phyloP scores from a whole-genome alignment of 1,139 yeast species.

The Taiozyma onychis region DNA sequence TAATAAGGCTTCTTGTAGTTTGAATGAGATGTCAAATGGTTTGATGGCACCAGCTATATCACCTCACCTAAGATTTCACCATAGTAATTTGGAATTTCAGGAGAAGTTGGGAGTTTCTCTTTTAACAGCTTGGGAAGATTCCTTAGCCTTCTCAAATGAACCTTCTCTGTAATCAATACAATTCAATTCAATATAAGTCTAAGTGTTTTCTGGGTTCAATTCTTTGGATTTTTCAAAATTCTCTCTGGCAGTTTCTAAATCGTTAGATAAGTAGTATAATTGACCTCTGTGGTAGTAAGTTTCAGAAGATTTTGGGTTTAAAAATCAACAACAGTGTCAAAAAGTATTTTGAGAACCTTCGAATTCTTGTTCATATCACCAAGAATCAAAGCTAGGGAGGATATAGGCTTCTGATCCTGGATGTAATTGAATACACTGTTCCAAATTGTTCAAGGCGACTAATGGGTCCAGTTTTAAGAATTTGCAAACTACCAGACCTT shows the following conservation, averaged over 20 bases:
- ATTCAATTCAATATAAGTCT: conserved; percentile 87
- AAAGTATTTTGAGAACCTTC: conserved; percentile 49
- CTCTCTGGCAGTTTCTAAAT: conserved; percentile 64
- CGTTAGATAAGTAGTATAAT: conserved; percentile 74
- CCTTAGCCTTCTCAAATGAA: conserved; percentile 51
- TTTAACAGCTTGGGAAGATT: conserved; percentile 68
- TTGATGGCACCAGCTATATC: conserved; percentile 67
- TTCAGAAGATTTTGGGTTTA: conserved; percentile 70
- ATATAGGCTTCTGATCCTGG: conserved; percentile 85
- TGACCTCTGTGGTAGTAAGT: conserved; percentile 94
- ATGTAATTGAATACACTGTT: conserved; percentile 53
- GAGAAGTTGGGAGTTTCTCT: conserved; percentile 73
- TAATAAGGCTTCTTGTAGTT: conserved; percentile 53
- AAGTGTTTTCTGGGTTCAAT: conserved; percentile 70
- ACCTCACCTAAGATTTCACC: conserved; percentile 89
- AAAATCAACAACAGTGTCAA: conserved; percentile 64
- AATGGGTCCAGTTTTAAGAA: conserved; percentile 75
- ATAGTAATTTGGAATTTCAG: conserved; percentile 91
- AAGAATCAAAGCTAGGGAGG: conserved; percentile 70
- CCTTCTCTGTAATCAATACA: conserved; percentile 88
- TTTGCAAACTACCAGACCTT: conserved; percentile 70
- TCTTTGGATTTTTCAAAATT: conserved; percentile 75
- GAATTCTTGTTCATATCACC: conserved; percentile 65
- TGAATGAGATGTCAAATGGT: conserved; percentile 83
- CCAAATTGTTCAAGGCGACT: conserved; percentile 42